Percentiles rank a stretch among this genome's conserved stretches.
Conservation (phyloP, 495 filamentous ascomycete genomes). For the Chlorociboria aeruginascens region DNA sequence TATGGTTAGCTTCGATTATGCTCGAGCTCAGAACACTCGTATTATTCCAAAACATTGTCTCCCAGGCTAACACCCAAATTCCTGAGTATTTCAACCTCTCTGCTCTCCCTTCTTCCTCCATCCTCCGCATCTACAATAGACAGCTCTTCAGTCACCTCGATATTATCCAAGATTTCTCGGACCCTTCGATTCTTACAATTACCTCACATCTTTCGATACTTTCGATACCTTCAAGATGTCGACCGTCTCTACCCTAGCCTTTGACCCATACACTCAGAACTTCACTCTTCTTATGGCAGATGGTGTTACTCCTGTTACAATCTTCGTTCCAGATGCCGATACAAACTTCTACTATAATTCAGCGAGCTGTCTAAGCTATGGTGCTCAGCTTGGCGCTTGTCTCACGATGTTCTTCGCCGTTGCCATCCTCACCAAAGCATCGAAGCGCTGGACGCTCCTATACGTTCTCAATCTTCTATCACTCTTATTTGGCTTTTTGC, state of each 20-base stretch:
- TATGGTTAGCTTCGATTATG: constrained; percentile 1
- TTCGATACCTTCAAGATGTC: constrained; percentile 1
- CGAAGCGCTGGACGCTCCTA: constrained; percentile 47
- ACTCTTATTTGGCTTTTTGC: constrained; percentile 44
- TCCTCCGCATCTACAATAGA: too few species aligned
- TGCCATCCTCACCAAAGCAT: constrained; percentile 45
- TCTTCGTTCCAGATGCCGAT: constrained; percentile 38
- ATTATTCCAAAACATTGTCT: constrained; percentile 1
- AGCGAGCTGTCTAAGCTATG: constrained; percentile 54
- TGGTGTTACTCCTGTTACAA: constrained; percentile 35
- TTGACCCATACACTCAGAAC: constrained; percentile 48
- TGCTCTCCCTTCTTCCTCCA: not conserved
- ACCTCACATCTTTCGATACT: not conserved
- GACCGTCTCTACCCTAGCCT: constrained; percentile 12
- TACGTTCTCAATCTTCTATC: constrained; percentile 55
- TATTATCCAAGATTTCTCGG: not conserved
- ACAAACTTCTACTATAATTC: constrained; percentile 35
- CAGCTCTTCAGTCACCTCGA: not conserved
- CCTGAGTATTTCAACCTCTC: not conserved
- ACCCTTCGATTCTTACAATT: not conserved
- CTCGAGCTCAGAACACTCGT: not conserved
- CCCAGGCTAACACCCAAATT: not conserved
- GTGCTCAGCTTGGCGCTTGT: constrained; percentile 61
- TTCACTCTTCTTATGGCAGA: constrained; percentile 39
- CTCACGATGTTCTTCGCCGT: constrained; percentile 54